A percentile compares a stretch with the other conserved stretches of the same genome.
These are phyloP conservation scores for Colletotrichum australisinense DNA, from an alignment of 2,329 filamentous ascomycete genomes.

Conservation along the genomic window DNA sequence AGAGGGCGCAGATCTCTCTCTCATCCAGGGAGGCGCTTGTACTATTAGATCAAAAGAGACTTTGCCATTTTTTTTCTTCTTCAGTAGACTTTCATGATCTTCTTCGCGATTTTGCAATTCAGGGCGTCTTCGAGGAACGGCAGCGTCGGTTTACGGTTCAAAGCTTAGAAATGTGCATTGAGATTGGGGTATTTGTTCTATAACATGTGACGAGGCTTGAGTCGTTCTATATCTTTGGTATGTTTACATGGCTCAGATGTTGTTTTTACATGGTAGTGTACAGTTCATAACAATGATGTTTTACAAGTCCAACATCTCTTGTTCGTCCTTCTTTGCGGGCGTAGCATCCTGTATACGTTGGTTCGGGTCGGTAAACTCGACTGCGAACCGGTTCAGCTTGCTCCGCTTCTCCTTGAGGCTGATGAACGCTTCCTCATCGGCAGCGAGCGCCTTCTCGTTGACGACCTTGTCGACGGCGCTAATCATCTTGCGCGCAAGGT, in stretches of 20 bases:
- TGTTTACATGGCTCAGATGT: not conserved
- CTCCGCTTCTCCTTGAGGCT: slow-evolving; percentile 45
- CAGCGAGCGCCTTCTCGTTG: slow-evolving; percentile 50
- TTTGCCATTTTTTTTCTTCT: not conserved
- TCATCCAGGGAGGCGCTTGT: not conserved
- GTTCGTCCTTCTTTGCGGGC: not conserved
- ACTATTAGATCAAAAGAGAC: not conserved
- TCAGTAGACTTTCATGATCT: not conserved
- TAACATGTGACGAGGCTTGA: not conserved
- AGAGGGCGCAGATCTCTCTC: not conserved
- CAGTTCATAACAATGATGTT: not conserved
- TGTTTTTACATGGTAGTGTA: not conserved
- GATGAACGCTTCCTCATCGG: slow-evolving; percentile 44
- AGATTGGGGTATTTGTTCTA: not conserved
- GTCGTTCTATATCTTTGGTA: not conserved
- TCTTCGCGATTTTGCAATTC: not conserved
- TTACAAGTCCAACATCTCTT: not conserved
- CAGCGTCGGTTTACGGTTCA: not conserved
- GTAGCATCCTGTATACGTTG: slow-evolving; percentile 12
- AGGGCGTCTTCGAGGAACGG: not conserved
- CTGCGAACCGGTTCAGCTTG: slow-evolving; percentile 44
- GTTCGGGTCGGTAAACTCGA: slow-evolving; percentile 33
- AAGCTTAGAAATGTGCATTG: not conserved
- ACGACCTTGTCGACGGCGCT: slow-evolving; percentile 57
- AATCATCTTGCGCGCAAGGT: slow-evolving; percentile 59